Evolutionary conservation across 352 stramenopile species (phyloP).

Genomic region (Pythium periplocum): DNA sequence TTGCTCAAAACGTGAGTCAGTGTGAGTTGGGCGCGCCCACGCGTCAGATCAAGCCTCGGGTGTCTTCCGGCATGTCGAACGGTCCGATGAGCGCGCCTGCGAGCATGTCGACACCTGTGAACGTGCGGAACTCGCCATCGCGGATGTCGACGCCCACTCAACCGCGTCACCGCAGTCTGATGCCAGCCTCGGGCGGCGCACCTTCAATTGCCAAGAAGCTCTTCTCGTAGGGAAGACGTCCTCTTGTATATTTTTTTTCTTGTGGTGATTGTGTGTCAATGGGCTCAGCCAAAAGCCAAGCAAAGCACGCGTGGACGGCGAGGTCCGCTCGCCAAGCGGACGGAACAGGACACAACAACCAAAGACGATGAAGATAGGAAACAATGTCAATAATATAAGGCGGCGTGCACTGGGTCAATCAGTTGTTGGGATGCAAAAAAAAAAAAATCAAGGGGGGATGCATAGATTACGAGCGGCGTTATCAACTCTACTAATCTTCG

Average conservation of each 20-base stretch:
- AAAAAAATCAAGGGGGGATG: background rate
- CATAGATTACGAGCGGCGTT: no score
- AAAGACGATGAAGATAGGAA: background rate
- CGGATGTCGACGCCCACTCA: conserved; percentile 8
- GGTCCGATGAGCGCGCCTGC: conserved; percentile 18
- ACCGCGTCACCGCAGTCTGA: conserved; percentile 8
- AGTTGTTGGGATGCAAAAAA: conserved; percentile 1
- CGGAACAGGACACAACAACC: no score
- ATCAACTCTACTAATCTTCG: conserved; percentile 13
- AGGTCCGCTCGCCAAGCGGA: no score
- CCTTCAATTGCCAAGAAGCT: conserved; percentile 30
- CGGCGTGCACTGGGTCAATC: no score
- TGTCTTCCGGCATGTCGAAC: conserved; percentile 18
- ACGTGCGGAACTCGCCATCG: conserved; percentile 14
- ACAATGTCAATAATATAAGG: conserved; percentile 4
- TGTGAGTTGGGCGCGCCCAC: conserved; percentile 96
- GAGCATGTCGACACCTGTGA: conserved; percentile 16
- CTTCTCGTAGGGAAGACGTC: conserved; percentile 18
- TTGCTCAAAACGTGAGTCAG: conserved; percentile 96
- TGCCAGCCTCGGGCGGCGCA: conserved; percentile 7
- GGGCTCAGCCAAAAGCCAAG: no score
- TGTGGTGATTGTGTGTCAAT: no score
- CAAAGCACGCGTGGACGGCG: no score
- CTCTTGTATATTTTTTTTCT: no score
- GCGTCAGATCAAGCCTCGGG: conserved; percentile 72